A percentile compares a stretch with the other conserved stretches of the same genome.
Evolutionary conservation across 352 stramenopile genomes (phyloP).

Genomic region (Pythium dissimile): DNA sequence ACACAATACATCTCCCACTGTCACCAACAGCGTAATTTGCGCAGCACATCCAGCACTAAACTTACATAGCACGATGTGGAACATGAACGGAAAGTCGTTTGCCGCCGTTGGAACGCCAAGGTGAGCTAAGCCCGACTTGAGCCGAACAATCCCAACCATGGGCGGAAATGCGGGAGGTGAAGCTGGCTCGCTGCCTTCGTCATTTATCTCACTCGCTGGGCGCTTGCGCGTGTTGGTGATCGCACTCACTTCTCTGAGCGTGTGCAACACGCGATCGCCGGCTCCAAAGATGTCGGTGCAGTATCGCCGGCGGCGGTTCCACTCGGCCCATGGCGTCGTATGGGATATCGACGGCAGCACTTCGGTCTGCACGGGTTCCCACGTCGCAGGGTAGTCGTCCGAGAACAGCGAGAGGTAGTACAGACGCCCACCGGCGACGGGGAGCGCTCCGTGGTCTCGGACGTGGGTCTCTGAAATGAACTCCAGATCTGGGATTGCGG

Average conservation of each 20-base stretch:
- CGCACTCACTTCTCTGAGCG: slow-evolving; percentile 13
- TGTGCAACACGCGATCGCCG: slow-evolving; percentile 10
- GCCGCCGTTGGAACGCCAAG: slow-evolving; percentile 32
- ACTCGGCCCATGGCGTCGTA: slow-evolving; percentile 13
- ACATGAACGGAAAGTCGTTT: slow-evolving; percentile 65
- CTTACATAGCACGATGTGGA: slow-evolving; percentile 56
- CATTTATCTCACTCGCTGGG: not conserved
- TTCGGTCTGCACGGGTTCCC: slow-evolving; percentile 19
- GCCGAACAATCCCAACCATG: slow-evolving; percentile 47
- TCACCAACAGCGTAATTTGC: not conserved
- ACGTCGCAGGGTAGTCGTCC: slow-evolving; percentile 51
- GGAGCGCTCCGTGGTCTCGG: slow-evolving; percentile 43
- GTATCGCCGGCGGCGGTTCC: slow-evolving; percentile 22
- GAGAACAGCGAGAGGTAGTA: slow-evolving; percentile 60
- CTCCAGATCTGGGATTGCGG: slow-evolving; percentile 20
- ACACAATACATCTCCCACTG: not conserved
- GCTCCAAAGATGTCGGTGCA: slow-evolving; percentile 19
- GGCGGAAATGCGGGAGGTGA: slow-evolving; percentile 13
- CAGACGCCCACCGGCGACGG: slow-evolving; percentile 35
- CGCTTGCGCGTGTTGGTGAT: slow-evolving; percentile 13
- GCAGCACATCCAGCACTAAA: not conserved
- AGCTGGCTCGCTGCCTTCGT: not conserved
- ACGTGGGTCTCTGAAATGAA: slow-evolving; percentile 36
- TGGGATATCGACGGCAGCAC: slow-evolving; percentile 5
- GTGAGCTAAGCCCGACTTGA: slow-evolving; percentile 57